Percentiles rank a stretch among this genome's conserved stretches.
Evolutionary conservation across 2,329 filamentous ascomycete species (phyloP).

Genomic region (Botrytis aclada): DNA sequence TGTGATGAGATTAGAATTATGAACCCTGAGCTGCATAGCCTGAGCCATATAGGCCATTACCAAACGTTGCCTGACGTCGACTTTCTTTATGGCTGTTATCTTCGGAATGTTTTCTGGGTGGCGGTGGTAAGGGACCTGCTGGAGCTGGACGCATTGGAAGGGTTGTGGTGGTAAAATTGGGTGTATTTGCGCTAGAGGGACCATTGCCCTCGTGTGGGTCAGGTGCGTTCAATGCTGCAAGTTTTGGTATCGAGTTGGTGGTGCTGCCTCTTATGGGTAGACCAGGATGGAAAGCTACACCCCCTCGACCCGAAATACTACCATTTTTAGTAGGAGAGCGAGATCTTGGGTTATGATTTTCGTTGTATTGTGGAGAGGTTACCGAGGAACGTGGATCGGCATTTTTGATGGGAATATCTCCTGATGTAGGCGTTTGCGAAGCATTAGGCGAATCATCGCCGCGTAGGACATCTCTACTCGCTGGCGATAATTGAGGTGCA

Average conservation of each 20-base stretch:
- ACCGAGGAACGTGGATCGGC: conserved; percentile 45
- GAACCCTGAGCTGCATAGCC: conserved; percentile 14
- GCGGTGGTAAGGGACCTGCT: conserved; percentile 56
- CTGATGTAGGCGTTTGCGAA: conserved; percentile 62
- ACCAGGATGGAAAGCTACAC: conserved; percentile 42
- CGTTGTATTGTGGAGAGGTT: conserved; percentile 44
- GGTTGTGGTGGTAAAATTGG: conserved; percentile 49
- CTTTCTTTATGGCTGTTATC: conserved; percentile 43
- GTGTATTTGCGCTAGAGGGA: conserved; percentile 45
- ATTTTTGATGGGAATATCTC: conserved; percentile 66
- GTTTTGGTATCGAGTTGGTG: conserved; percentile 52
- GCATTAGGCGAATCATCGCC: conserved; percentile 40
- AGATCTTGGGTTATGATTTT: conserved; percentile 36
- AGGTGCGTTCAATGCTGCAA: conserved; percentile 40
- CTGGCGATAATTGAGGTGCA: conserved; percentile 73
- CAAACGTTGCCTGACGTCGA: conserved; percentile 54
- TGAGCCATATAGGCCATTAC: conserved; percentile 37
- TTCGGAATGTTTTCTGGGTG: conserved; percentile 54
- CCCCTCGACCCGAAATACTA: conserved; percentile 47
- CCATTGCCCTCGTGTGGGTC: conserved; percentile 38
- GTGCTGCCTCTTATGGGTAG: conserved; percentile 52
- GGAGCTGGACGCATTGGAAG: conserved; percentile 62
- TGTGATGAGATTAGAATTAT: not conserved
- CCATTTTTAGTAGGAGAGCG: conserved; percentile 41
- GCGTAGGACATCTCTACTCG: conserved; percentile 72